These are phyloP conservation scores for Mycena galopus DNA, from an alignment of 768 basidiomycete species.

Conservation along the genomic window DNA sequence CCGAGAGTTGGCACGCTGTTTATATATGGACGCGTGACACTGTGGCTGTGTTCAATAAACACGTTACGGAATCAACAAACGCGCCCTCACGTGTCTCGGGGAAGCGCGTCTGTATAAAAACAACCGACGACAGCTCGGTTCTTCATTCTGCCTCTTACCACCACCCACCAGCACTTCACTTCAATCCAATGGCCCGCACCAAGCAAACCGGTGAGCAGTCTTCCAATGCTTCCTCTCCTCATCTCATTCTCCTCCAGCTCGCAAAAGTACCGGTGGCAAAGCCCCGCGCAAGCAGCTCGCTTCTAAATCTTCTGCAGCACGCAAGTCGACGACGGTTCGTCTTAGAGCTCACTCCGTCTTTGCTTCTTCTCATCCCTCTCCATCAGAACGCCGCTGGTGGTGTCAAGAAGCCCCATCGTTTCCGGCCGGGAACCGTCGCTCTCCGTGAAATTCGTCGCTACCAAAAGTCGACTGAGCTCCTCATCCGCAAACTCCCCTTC, in stretches of 20 bases:
- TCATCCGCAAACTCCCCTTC: conserved; percentile 95
- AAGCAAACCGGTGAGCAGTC: conserved; percentile 87
- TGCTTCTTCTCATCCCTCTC: conserved; percentile 39
- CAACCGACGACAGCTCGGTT: conserved; percentile 8
- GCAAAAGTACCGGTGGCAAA: conserved; percentile 61
- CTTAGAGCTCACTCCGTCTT: conserved; percentile 47
- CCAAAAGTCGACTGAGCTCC: conserved; percentile 93
- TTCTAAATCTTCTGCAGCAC: conserved; percentile 66
- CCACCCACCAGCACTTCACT: conserved; percentile 28
- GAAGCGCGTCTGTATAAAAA: conserved; percentile 47
- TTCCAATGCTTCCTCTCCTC: not conserved
- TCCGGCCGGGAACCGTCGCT: conserved; percentile 91
- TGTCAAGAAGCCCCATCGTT: conserved; percentile 97
- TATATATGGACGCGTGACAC: conserved; percentile 15
- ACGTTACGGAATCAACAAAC: conserved; percentile 44
- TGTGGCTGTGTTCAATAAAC: conserved; percentile 60
- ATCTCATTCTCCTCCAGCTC: conserved; percentile 14
- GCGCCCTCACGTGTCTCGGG: conserved; percentile 57
- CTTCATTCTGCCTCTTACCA: conserved; percentile 26
- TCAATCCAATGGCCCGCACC: conserved; percentile 74
- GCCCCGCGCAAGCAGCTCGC: conserved; percentile 90
- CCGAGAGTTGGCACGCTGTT: not conserved
- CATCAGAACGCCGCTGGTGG: conserved; percentile 83
- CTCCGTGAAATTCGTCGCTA: conserved; percentile 94
- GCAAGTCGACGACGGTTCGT: conserved; percentile 64